phyloP scores from a whole-genome alignment of 208 protist species.

The Ichthyophonus hoferi region DNA sequence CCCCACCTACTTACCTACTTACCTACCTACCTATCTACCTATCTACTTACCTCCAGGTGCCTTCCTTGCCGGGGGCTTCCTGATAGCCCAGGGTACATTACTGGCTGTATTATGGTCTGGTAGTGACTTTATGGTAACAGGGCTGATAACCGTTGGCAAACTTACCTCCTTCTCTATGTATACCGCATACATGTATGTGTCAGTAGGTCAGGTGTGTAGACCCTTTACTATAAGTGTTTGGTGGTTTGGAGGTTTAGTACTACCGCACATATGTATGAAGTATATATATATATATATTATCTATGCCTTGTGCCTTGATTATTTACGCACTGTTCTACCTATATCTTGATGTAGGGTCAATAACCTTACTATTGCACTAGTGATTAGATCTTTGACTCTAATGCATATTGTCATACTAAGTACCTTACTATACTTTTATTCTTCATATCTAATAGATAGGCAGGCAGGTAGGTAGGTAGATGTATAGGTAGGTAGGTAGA shows the following conservation, averaged over 20 bases:
- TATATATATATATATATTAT: background rate
- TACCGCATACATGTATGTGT: conserved; percentile 16
- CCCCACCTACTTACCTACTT: background rate
- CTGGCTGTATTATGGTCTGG: conserved; percentile 15
- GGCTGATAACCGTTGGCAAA: conserved; percentile 10
- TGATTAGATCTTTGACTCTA: too few relatives aligned
- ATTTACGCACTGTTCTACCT: background rate
- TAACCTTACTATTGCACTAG: too few relatives aligned
- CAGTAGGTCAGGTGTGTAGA: conserved; percentile 10
- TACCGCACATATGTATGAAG: background rate
- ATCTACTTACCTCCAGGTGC: background rate
- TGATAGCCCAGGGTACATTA: conserved; percentile 10
- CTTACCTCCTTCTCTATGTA: conserved; percentile 32
- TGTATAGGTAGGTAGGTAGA: too few relatives aligned
- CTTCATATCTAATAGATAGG: too few relatives aligned
- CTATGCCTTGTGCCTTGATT: background rate
- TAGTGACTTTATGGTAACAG: background rate
- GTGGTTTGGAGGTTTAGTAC: too few relatives aligned
- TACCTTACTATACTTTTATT: too few relatives aligned
- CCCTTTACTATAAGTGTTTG: too few relatives aligned
- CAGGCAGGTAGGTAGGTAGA: too few relatives aligned
- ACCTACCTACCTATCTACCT: conserved; percentile 1
- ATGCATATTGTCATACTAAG: too few relatives aligned
- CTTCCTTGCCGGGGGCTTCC: conserved; percentile 23
- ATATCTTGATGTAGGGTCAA: background rate